Base-by-base conservation (phyloP, 2,329 filamentous ascomycete genomes). In the Curvularia eragrostidis region DNA sequence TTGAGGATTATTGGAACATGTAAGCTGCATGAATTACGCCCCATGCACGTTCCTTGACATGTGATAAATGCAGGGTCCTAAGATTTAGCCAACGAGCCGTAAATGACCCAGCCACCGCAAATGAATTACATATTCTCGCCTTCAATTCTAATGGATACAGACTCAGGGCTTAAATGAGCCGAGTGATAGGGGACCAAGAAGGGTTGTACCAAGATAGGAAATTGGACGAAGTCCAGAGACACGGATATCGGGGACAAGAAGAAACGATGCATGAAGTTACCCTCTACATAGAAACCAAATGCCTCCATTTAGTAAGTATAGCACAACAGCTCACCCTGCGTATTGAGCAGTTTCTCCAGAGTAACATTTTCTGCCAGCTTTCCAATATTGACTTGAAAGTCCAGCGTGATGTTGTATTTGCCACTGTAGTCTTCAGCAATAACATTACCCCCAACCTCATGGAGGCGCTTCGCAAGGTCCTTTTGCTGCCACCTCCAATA, bases 391-490 rank as follows among this genome's bases (percentile, higher is more conserved):
- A 77, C 56, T 44, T 66, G 42, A 36, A 75, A 76, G 30, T 67
- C 68, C 3, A 77, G 62, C 5, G 75, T 77, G n/a, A 76, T 66
- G 38, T 76, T 73, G 47, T 42, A 32, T 1, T 42, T 23, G 0
- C 67, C 67, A 3, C 57, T 43, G 26, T 68, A 70, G 36, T 70
- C 66, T 26, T 63, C 63, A 1, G 71, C 69, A 18, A 68, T 50
- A 5, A 77, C 56, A 2, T 74, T 73, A 1, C 76, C 76, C 0
- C 75, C 75, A 13, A 79, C 72, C 39, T 79, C 68, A 19, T 66
- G 58, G 0, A 76, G 61, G 3, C 77, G 69, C 2, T 61, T 64
- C 1, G 57, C 53, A 1, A 75, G 68, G 42, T 76, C 67, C 46
- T 69, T 63, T 13, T 67, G 62, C 46, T 71, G 67, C 69, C 69